Evolutionary conservation across 805 yeast species (phyloP), one percentile per base, ranked within the genome.

Genomic region (Ogataea sp.): DNA sequence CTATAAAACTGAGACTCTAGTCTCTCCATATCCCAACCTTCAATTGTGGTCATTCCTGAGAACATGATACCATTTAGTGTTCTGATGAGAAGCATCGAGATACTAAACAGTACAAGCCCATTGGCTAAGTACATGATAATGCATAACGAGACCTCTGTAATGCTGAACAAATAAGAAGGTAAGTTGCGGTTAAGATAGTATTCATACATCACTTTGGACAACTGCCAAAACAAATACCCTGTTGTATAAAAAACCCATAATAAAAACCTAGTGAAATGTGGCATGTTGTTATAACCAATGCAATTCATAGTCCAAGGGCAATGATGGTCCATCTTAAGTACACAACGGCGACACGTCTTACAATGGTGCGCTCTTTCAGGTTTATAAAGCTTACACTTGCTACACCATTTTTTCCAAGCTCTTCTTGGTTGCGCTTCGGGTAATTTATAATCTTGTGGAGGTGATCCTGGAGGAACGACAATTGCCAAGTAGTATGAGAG

Each of bases 251-350:
- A 56, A 2, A 84, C 80, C 83, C 88, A 80, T 10, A 69, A 49
- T 27, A 89, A 52, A 53, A 89, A 89, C 39, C 96, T 65, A 45
- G 83, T 50, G 55, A 89, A 89, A 55, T 85, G 89, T 0, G 95
- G 86, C 56, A 76, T 67, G 53, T 89, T 89, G 0, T 59, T 57
- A 53, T 76, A 78, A 0, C 97, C 97, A 17, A 89, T 90, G 54
- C 96, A 89, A 54, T 85, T 89, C 58, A 76, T 73, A 0, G 95
- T 86, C 96, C 96, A 89, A 0, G 96, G 96, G 55, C 82, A 80
- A 61, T 88, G 96, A 56, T 88, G 97, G 57, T 88, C 97, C 96
- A 88, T 89, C 53, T 75, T 73, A 41, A 88, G 56, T n/a, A 88
- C 80, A 58, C 96, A 88, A 31, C 45, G 49, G n/a, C 73, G 67